phyloP scores from a whole-genome alignment of 2,329 filamentous ascomycete genomes.

The Hymenotorrendiella dingleyae region DNA sequence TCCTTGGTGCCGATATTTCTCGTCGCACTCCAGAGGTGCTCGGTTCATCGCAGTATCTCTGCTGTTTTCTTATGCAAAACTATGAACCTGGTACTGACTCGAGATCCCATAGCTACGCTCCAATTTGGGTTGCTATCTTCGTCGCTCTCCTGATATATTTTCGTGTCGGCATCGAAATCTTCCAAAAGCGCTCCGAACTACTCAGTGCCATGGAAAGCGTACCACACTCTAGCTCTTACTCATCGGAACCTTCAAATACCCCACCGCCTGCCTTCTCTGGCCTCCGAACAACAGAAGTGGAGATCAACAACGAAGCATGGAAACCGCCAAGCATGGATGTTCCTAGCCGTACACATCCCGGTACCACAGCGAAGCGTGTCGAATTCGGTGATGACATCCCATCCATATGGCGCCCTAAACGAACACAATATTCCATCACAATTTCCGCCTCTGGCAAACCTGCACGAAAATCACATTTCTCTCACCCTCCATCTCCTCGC shows the following conservation, averaged over 20 bases:
- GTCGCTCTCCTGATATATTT: slow-evolving; percentile 61
- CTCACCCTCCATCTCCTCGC: not conserved
- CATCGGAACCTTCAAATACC: not conserved
- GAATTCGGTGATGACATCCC: too few relatives aligned
- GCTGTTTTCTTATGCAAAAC: too few relatives aligned
- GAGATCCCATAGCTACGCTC: too few relatives aligned
- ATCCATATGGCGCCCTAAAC: not conserved
- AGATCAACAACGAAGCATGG: slow-evolving; percentile 17
- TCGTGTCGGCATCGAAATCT: slow-evolving; percentile 59
- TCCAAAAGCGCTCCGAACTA: slow-evolving; percentile 58
- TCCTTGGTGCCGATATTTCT: too few relatives aligned
- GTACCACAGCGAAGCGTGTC: too few relatives aligned
- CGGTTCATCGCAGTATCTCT: too few relatives aligned
- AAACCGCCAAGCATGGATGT: too few relatives aligned
- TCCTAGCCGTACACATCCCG: too few relatives aligned
- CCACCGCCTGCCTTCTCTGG: slow-evolving; percentile 23
- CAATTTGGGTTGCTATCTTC: slow-evolving; percentile 59
- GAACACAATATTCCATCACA: not conserved
- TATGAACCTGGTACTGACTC: too few relatives aligned
- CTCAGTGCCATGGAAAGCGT: slow-evolving; percentile 30
- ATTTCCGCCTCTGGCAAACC: not conserved
- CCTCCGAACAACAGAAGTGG: slow-evolving; percentile 21
- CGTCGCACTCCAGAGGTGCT: too few relatives aligned
- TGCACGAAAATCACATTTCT: too few relatives aligned
- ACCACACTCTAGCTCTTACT: slow-evolving; percentile 13